Percentiles rank a stretch among this genome's conserved stretches.
These are phyloP conservation scores for Diplocarpon mali DNA, from an alignment of 2,329 filamentous ascomycete species.

Conservation along the genomic window DNA sequence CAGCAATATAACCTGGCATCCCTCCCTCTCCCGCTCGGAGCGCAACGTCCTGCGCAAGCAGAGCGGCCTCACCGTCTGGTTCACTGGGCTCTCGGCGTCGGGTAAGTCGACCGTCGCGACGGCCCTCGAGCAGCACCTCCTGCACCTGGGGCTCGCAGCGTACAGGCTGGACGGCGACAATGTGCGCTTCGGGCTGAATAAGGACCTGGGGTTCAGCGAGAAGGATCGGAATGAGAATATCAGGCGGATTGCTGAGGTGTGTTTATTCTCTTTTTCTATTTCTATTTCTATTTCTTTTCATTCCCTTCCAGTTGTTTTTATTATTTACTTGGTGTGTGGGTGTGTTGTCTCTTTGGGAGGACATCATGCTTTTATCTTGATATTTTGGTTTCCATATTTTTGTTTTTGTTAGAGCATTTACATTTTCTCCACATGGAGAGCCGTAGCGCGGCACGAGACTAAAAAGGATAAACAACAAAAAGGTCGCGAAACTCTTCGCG, in stretches of 20 bases:
- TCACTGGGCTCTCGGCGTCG: constrained; percentile 90
- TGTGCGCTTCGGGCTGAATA: constrained; percentile 95
- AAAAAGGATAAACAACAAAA: not conserved
- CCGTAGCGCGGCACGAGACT: too few species aligned
- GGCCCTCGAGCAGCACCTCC: constrained; percentile 90
- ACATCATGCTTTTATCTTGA: too few species aligned
- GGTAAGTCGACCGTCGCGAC: constrained; percentile 97
- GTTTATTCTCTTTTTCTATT: not conserved
- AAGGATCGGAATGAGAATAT: constrained; percentile 97
- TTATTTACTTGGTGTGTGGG: too few species aligned
- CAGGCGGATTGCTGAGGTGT: constrained; percentile 73
- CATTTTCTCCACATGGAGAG: too few species aligned
- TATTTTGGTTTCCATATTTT: too few species aligned
- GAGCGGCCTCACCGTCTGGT: constrained; percentile 90
- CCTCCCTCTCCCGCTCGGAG: constrained; percentile 61
- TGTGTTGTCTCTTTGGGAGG: too few species aligned
- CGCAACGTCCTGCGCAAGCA: constrained; percentile 68
- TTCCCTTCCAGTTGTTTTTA: too few species aligned
- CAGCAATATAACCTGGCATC: constrained; percentile 90
- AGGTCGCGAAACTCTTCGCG: constrained; percentile 92
- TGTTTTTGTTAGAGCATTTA: too few species aligned
- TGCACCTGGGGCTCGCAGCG: constrained; percentile 70
- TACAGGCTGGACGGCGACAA: constrained; percentile 98
- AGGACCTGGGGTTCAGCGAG: constrained; percentile 90
- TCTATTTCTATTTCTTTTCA: too few species aligned